phyloP scores from a whole-genome alignment of 352 stramenopile species.

The Phytophthora litchii region DNA sequence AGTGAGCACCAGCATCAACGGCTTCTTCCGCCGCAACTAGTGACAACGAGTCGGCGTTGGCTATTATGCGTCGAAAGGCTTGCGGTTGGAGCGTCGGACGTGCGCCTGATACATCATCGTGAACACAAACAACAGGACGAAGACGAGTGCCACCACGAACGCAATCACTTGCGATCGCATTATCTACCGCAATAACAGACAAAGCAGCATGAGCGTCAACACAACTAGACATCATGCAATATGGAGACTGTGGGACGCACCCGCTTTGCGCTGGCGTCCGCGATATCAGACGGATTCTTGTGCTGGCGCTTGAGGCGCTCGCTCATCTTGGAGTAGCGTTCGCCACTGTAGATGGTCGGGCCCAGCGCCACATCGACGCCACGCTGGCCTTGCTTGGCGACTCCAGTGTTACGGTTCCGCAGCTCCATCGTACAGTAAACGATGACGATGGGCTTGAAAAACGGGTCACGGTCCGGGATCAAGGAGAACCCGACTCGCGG shows the following conservation, averaged over 20 bases:
- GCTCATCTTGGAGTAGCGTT: slow-evolving; percentile 86
- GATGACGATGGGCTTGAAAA: slow-evolving; percentile 6
- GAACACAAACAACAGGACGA: slow-evolving; percentile 58
- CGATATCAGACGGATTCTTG: slow-evolving; percentile 47
- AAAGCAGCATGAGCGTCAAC: slow-evolving; percentile 12
- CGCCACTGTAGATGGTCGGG: slow-evolving; percentile 81
- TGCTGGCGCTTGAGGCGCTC: slow-evolving; percentile 82
- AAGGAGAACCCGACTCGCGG: slow-evolving; percentile 8
- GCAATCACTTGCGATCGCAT: slow-evolving; percentile 64
- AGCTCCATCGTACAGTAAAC: slow-evolving; percentile 54
- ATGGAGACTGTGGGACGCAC: slow-evolving; percentile 30
- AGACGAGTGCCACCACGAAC: slow-evolving; percentile 58
- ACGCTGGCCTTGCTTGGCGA: slow-evolving; percentile 37
- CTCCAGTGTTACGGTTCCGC: slow-evolving; percentile 51
- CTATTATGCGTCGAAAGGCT: slow-evolving; percentile 31
- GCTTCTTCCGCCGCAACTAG: slow-evolving; percentile 14
- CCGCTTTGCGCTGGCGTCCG: slow-evolving; percentile 39
- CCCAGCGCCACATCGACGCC: slow-evolving; percentile 65
- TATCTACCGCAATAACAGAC: slow-evolving; percentile 42
- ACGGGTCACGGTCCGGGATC: too few relatives aligned
- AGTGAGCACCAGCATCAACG: slow-evolving; percentile 6
- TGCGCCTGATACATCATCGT: slow-evolving; percentile 64
- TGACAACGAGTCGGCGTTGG: background rate
- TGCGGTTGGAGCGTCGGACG: slow-evolving; percentile 32
- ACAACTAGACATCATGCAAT: background rate